phyloP scores from a whole-genome alignment of 2,329 filamentous ascomycete species.

The Aspergillus melleus region DNA sequence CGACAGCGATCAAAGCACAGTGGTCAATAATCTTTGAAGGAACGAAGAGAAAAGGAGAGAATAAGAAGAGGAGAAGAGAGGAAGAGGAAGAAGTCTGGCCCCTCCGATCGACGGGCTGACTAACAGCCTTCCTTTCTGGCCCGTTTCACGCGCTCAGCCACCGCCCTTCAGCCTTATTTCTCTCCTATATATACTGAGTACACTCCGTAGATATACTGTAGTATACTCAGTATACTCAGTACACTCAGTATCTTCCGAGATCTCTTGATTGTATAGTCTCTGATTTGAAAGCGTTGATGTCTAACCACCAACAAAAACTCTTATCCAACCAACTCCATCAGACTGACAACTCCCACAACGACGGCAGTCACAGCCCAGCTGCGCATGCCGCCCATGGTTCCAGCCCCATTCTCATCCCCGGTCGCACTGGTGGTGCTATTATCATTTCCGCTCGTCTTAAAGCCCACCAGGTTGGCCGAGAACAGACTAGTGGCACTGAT shows the following conservation, averaged over 20 bases:
- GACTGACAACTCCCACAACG: too few relatives aligned
- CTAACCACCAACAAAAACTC: background rate
- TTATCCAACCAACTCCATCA: too few relatives aligned
- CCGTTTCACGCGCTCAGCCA: background rate
- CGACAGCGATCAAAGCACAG: background rate
- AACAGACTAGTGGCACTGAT: conserved; percentile 20
- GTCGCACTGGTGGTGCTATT: too few relatives aligned
- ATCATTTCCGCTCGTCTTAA: background rate
- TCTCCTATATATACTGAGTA: too few relatives aligned
- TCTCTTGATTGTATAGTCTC: too few relatives aligned
- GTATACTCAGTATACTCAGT: too few relatives aligned
- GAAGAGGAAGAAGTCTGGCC: background rate
- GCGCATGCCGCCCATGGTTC: too few relatives aligned
- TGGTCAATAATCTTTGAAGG: too few relatives aligned
- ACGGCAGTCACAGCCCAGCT: too few relatives aligned
- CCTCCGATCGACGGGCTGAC: background rate
- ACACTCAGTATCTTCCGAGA: too few relatives aligned
- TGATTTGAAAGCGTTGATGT: background rate
- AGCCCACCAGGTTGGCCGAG: background rate
- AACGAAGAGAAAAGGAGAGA: background rate
- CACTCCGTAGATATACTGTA: too few relatives aligned
- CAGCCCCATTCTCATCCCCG: too few relatives aligned
- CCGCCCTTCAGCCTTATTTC: background rate
- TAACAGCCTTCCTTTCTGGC: background rate
- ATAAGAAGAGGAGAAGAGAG: background rate